phyloP scores from a whole-genome alignment of 2,329 filamentous ascomycete genomes.

The Neoscytalidium dimidiatum region DNA sequence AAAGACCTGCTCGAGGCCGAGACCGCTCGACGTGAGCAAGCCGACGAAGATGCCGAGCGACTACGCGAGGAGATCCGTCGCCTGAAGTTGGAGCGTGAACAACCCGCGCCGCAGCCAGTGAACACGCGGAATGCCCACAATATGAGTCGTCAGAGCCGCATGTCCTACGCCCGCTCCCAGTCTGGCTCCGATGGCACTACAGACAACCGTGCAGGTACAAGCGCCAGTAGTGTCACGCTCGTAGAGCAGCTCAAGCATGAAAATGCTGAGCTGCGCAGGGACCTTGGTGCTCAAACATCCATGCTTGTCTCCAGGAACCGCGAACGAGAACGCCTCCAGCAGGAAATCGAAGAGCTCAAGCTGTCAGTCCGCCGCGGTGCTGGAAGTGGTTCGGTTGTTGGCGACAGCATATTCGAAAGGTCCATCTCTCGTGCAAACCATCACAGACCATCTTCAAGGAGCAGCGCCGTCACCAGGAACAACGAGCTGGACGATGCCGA shows the following conservation, averaged over 20 bases:
- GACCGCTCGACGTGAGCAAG: conserved; percentile 82
- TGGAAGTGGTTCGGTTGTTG: conserved; percentile 59
- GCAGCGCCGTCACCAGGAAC: conserved; percentile 59
- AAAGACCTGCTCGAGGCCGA: conserved; percentile 94
- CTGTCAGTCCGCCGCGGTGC: conserved; percentile 76
- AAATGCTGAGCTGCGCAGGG: conserved; percentile 86
- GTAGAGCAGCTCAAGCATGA: conserved; percentile 90
- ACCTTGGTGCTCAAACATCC: conserved; percentile 92
- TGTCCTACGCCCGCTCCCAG: conserved; percentile 39
- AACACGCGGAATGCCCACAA: conserved; percentile 37
- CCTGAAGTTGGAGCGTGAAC: conserved; percentile 51
- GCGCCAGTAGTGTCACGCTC: conserved; percentile 60
- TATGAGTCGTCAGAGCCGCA: conserved; percentile 38
- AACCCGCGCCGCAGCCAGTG: conserved; percentile 34
- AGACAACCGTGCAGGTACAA: conserved; percentile 55
- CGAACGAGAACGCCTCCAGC: conserved; percentile 91
- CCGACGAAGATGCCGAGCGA: conserved; percentile 83
- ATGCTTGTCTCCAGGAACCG: conserved; percentile 96
- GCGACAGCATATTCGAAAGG: conserved; percentile 92
- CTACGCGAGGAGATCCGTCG: conserved; percentile 83
- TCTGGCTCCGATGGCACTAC: conserved; percentile 41
- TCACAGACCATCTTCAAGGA: conserved; percentile 70
- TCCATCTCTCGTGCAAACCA: conserved; percentile 79
- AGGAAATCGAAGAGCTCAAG: conserved; percentile 96
- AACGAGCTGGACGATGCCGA: conserved; percentile 72